Base-by-base conservation (phyloP, 208 protist genomes). In the Strigomonas culicis region DNA sequence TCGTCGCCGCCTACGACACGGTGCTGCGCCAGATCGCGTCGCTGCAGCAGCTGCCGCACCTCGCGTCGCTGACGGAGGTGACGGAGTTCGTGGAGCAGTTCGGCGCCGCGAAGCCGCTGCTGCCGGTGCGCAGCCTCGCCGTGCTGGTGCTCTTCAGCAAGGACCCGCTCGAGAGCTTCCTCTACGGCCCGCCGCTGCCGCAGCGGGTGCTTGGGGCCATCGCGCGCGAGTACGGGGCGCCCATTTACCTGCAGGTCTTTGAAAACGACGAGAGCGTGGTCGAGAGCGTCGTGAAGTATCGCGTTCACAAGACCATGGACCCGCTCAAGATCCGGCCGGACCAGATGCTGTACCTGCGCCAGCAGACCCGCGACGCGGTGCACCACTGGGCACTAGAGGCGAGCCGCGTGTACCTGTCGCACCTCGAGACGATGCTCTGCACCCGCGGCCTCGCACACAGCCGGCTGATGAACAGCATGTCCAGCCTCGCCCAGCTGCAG, bases 381-480 rank as follows among this genome's bases (percentile, higher is more conserved):
- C 77, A 72, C 36, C 72, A 69, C 47, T 94, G 88, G 85, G 73
- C 68, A 19, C 56, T 59, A 17, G 83, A 89, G 72, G 81, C 82
- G 61, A 71, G 74, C 63, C 88, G 82, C 78, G 63, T 72, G 30
- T 90, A 88, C 64, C 68, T 94, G 0, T 62, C 88, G 34, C 79
- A 90, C 59, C 66, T 91, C 8, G 88, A 94, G 77, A 77, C 77
- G 27, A 90, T 94, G 88, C 75, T 94, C 44, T 94, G 88, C 80
- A 94, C 88, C 64, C 88, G 88, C 58, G 88, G 88, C 21, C 72
- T 91, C 25, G 78, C 85, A 4, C 88, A 94, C 68, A 82, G 80
- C 51, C 82, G 83, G 28, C 68, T 94, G 47, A 87, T 92, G 77
- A 92, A 92, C 62, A 31, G 58, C 39, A 71, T 94, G 63, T 58